A percentile compares a stretch with the other conserved stretches of the same genome.
phyloP scores from a whole-genome alignment of 2,329 filamentous ascomycete species.

The Phaeosphaeria sp. region DNA sequence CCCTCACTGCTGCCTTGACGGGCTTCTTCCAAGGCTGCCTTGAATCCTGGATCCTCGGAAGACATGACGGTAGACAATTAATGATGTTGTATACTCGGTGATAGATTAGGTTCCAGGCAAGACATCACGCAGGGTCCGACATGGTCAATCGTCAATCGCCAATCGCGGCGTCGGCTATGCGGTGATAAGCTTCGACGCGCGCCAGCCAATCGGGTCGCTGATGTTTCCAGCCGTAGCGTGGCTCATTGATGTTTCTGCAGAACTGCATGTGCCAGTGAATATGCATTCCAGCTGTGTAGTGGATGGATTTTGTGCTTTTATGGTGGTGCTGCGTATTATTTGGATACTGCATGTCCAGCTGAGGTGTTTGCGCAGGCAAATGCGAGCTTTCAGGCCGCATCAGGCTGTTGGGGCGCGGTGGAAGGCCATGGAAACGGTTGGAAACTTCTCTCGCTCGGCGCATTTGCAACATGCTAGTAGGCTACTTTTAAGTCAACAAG shows the following conservation, averaged over 20 bases:
- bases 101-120: slow-evolving; percentile 3
- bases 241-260: slow-evolving; percentile 8
- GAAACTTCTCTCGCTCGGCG: slow-evolving; percentile 47
- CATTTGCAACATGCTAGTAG: slow-evolving; percentile 40
- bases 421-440: slow-evolving; percentile 43
- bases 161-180: slow-evolving; percentile 13
- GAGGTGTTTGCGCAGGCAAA: slow-evolving; percentile 17
- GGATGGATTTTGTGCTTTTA: background rate
- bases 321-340: background rate
- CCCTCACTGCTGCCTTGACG: slow-evolving; percentile 62
- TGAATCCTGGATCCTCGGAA: slow-evolving; percentile 55
- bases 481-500: slow-evolving; percentile 41
- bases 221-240: slow-evolving; percentile 4
- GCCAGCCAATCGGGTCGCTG: slow-evolving; percentile 17
- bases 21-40: slow-evolving; percentile 64
- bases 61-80: slow-evolving; percentile 25
- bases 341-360: background rate
- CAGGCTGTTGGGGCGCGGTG: slow-evolving; percentile 37
- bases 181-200: slow-evolving; percentile 22
- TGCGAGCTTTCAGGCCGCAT: slow-evolving; percentile 17
- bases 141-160: slow-evolving; percentile 9
- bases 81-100: background rate
- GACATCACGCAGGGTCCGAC: slow-evolving; percentile 19
- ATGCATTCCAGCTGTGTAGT: background rate
- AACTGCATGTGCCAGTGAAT: slow-evolving; percentile 3